Base-by-base conservation (phyloP, 2,329 filamentous ascomycete species). In the Zasmidium citrigriseum region DNA sequence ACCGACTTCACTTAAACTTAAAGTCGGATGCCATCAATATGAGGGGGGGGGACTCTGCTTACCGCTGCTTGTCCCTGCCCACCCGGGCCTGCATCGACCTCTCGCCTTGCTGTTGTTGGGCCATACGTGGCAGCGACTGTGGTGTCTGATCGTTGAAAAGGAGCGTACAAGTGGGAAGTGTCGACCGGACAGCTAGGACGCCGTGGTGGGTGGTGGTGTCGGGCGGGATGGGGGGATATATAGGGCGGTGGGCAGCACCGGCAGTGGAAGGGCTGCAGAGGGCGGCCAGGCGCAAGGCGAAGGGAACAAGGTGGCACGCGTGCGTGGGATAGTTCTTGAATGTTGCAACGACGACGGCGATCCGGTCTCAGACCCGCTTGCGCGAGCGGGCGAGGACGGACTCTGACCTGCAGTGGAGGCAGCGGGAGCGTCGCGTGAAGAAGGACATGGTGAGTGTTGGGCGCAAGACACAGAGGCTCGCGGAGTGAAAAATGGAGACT, bases 61-160 rank as follows among this genome's bases (percentile, higher is more conserved):
- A 73, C 70, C 90, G 86, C 78, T 95, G 90, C 73, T 93, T 93
- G 72, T 81, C 87, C 73, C 90, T 84, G 69, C 90, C 90, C 55
- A 85, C 87, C 70, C 90, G 85, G 62, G 89, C 90, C 80, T 92
- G 71, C 79, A 80, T 81, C 47, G 78, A 74, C 62, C 78, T 71
- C 66, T 76, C 73, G n/a, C 63, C 64, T 27, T 66, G 58, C 62
- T 75, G 70, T 46, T 72, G 67, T 68, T 79, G 76, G 49, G 78
- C 78, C 78, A 81, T 81, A 61, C 51, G 59, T 51, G 46, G 55
- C 49, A 50, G 64, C 56, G 60, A 58, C 54, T 64, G 46, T 54
- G 45, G 14, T 55, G 52, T 58, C 52, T 58, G 18, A 41, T 58
- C 48, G 45, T 54, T 49, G n/a, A n/a, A 46, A 59, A 66, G 57